Evolutionary conservation across 768 basidiomycete species (phyloP).

Genomic region (Lactarius psammicola): DNA sequence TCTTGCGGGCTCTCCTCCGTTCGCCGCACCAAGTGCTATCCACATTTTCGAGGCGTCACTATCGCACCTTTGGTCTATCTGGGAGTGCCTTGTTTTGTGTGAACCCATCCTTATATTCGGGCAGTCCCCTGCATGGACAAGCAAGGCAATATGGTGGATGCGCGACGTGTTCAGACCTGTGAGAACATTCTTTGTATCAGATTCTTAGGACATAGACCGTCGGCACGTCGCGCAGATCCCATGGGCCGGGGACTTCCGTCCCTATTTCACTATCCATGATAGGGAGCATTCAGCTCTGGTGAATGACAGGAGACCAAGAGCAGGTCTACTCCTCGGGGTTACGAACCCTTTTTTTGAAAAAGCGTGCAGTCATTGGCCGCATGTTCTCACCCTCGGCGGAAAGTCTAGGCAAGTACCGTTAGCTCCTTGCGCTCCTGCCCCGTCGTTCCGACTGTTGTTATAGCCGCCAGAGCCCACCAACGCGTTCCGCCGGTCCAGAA

Average conservation of each 20-base stretch:
- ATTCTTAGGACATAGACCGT: neutral
- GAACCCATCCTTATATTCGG: constrained; percentile 89
- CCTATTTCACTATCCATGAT: constrained; percentile 97
- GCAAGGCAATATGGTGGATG: constrained; percentile 91
- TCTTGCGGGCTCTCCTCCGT: constrained; percentile 59
- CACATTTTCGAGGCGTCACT: constrained; percentile 62
- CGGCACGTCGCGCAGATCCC: constrained; percentile 56
- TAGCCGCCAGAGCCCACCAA: neutral
- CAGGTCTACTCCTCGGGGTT: constrained; percentile 76
- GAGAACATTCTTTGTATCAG: constrained; percentile 29
- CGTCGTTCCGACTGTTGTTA: neutral
- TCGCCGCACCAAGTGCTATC: constrained; percentile 53
- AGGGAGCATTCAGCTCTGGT: constrained; percentile 73
- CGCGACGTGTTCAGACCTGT: constrained; percentile 85
- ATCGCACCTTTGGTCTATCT: constrained; percentile 75
- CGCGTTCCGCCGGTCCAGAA: constrained; percentile 45
- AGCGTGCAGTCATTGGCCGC: constrained; percentile 82
- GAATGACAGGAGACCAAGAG: constrained; percentile 75
- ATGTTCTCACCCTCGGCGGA: constrained; percentile 68
- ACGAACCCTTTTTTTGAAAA: constrained; percentile 87
- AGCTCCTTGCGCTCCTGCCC: neutral
- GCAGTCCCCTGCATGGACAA: constrained; percentile 73
- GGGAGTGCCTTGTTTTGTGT: constrained; percentile 91
- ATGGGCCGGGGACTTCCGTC: constrained; percentile 79
- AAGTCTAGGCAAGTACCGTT: constrained; percentile 44